Evolutionary conservation across 2,329 filamentous ascomycete genomes (phyloP).

Genomic region (Talaromyces pinophilus): DNA sequence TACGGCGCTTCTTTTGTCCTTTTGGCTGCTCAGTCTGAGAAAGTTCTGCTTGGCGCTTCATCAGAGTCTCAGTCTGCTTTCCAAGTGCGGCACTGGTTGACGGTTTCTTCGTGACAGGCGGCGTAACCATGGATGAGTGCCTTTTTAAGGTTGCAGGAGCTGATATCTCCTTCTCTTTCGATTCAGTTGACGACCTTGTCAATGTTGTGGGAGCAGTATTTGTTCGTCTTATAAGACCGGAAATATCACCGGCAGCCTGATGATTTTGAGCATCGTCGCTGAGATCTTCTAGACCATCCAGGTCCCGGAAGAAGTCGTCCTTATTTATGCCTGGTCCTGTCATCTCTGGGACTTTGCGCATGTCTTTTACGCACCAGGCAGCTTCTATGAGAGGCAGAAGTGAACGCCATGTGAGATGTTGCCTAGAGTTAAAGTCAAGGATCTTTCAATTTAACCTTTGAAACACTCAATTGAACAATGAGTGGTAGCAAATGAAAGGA

Average conservation of each 20-base stretch:
- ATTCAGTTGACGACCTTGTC: background rate
- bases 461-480: background rate
- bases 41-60: conserved; percentile 7
- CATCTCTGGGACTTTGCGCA: background rate
- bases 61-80: background rate
- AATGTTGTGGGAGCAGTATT: background rate
- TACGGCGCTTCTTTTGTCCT: conserved; percentile 31
- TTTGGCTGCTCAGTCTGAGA: background rate
- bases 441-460: background rate
- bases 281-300: conserved; percentile 37
- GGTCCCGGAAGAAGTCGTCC: conserved; percentile 36
- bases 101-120: background rate
- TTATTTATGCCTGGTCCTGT: conserved; percentile 18
- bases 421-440: conserved; percentile 10
- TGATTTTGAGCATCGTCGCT: conserved; percentile 32
- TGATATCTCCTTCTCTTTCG: background rate
- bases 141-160: background rate
- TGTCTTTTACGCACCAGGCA: conserved; percentile 3
- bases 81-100: background rate
- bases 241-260: conserved; percentile 23
- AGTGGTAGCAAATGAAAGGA: conserved; percentile 3
- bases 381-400: background rate
- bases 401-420: conserved; percentile 19
- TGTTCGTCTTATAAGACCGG: background rate
- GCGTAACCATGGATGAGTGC: background rate